phyloP scores from a whole-genome alignment of 163 green algal species.

The Volvox carteri region DNA sequence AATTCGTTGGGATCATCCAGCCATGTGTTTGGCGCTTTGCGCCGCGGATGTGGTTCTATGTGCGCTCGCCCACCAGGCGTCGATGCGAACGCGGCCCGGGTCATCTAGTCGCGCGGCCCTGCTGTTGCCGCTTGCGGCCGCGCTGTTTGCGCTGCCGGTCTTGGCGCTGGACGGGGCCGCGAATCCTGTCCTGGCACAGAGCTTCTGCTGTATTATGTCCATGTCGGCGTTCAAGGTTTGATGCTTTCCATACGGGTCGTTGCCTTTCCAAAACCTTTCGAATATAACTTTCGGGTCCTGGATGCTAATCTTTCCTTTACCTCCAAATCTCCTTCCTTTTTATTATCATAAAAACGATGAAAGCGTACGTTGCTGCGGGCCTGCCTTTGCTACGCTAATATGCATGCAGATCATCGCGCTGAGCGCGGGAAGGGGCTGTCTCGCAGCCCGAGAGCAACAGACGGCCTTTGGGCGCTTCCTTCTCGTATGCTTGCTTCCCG shows the following conservation, averaged over 20 bases:
- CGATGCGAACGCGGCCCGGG: neutral
- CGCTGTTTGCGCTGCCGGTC: neutral
- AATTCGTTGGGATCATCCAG: neutral
- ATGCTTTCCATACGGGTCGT: too few species aligned
- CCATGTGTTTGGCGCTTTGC: neutral
- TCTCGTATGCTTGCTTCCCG: neutral
- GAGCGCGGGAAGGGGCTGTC: neutral
- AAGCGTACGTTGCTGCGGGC: too few species aligned
- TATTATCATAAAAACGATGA: too few species aligned
- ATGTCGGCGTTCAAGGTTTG: conserved; percentile 47
- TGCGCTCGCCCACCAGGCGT: neutral
- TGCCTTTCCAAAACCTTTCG: too few species aligned
- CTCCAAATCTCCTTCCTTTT: too few species aligned
- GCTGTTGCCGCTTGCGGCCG: neutral
- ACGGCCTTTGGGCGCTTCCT: neutral
- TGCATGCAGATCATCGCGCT: conserved; percentile 16
- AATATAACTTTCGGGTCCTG: too few species aligned
- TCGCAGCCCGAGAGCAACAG: neutral
- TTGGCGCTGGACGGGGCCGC: neutral
- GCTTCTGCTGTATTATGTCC: conserved; percentile 8
- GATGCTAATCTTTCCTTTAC: too few species aligned
- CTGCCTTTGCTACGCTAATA: too few species aligned
- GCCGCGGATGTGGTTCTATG: neutral
- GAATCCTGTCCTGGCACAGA: conserved; percentile 6
- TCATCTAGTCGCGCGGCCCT: neutral